These are phyloP conservation scores for Curvularia sp. DNA, from an alignment of 2,329 filamentous ascomycete genomes.

Conservation along the genomic window DNA sequence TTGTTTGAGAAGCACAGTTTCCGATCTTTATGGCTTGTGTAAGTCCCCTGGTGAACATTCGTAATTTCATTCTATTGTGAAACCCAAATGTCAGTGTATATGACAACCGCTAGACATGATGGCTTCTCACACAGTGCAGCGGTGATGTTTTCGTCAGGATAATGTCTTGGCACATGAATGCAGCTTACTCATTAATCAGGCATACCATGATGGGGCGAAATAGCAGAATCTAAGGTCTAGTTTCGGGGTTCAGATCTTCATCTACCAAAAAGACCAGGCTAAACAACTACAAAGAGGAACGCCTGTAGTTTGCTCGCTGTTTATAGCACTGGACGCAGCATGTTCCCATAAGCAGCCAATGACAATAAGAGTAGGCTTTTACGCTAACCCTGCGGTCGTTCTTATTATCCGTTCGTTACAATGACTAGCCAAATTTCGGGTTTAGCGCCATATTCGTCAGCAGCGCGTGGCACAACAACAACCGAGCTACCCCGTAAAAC, in stretches of 20 bases:
- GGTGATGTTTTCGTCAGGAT: no score
- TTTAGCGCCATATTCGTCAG: background rate
- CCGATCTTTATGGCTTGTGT: background rate
- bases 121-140: no score
- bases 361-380: background rate
- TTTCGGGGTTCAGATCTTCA: background rate
- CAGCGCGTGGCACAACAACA: background rate
- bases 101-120: background rate
- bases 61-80: background rate
- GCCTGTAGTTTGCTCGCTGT: background rate
- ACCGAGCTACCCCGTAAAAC: background rate
- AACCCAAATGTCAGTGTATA: background rate
- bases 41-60: background rate
- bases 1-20: no score
- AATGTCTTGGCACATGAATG: no score
- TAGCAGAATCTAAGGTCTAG: background rate
- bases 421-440: background rate
- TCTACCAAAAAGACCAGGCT: background rate
- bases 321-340: background rate
- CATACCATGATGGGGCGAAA: background rate
- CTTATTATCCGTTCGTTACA: background rate
- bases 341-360: background rate
- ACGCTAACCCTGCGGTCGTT: background rate
- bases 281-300: background rate
- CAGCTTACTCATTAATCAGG: no score